Evolutionary conservation across 768 basidiomycete species (phyloP).

Genomic region (Coprinopsis strossmayeri): DNA sequence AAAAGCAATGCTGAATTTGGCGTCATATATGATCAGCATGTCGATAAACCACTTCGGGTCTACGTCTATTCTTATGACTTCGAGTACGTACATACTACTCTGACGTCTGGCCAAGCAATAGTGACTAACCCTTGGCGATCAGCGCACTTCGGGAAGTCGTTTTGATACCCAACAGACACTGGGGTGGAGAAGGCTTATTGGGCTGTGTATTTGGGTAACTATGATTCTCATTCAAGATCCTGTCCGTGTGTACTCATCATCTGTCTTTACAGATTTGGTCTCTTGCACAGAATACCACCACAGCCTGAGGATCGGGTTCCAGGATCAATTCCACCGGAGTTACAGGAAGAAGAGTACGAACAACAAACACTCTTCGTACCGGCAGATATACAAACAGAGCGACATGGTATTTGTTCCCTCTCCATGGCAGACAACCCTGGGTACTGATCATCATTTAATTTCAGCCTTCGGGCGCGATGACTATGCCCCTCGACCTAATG

Average conservation of each 20-base stretch:
- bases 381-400: constrained; percentile 39
- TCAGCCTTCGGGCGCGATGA: not conserved
- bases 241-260: constrained; percentile 6
- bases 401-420: not conserved
- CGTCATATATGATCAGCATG: constrained; percentile 48
- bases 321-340: constrained; percentile 50
- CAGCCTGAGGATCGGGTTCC: constrained; percentile 55
- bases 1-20: not conserved
- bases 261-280: constrained; percentile 62
- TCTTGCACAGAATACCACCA: constrained; percentile 89
- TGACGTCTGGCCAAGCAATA: constrained; percentile 1
- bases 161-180: constrained; percentile 90
- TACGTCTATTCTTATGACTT: constrained; percentile 98
- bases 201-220: constrained; percentile 91
- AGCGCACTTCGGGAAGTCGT: constrained; percentile 92
- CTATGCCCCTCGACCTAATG: not conserved
- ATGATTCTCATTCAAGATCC: not conserved
- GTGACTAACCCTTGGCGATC: constrained; percentile 10
- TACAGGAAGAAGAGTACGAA: constrained; percentile 49
- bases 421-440: not conserved
- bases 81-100: constrained; percentile 56
- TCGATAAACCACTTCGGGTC: constrained; percentile 88
- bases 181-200: constrained; percentile 94
- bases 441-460: too few relatives aligned
- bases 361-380: constrained; percentile 69